Evolutionary conservation across 768 basidiomycete species (phyloP).

Genomic region (Sistotremastrum niveocremeum): DNA sequence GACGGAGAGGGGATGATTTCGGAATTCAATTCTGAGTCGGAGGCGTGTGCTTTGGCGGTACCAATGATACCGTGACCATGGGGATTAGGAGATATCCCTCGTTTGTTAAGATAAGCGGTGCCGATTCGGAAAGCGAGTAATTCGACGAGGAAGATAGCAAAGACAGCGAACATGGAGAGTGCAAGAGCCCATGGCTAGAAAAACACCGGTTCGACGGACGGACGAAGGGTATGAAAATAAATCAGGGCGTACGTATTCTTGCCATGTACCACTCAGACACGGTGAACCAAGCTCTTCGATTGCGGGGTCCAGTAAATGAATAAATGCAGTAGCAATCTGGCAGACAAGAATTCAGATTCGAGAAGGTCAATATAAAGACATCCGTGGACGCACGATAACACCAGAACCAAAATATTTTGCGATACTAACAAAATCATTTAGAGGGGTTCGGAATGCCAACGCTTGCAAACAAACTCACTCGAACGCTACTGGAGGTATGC

Average conservation of each 20-base stretch:
- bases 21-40: neutral
- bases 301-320: slow-evolving; percentile 69
- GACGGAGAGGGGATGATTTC: neutral
- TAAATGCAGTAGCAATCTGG: slow-evolving; percentile 83
- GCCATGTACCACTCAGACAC: slow-evolving; percentile 64
- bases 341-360: slow-evolving; percentile 1
- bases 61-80: slow-evolving; percentile 46
- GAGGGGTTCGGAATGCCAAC: too few relatives aligned
- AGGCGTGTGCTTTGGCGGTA: too few relatives aligned
- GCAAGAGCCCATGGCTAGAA: slow-evolving; percentile 69
- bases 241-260: slow-evolving; percentile 47
- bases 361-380: neutral
- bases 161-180: slow-evolving; percentile 70
- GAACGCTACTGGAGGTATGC: slow-evolving; percentile 46
- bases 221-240: neutral
- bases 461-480: slow-evolving; percentile 35
- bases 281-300: slow-evolving; percentile 53
- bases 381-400: slow-evolving; percentile 47
- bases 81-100: slow-evolving; percentile 34
- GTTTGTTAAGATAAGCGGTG: slow-evolving; percentile 47
- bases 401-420: slow-evolving; percentile 88
- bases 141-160: slow-evolving; percentile 74
- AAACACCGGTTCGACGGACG: slow-evolving; percentile 5
- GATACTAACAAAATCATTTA: slow-evolving; percentile 21
- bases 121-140: slow-evolving; percentile 83